Percentiles rank a stretch among this genome's conserved stretches.
phyloP scores from a whole-genome alignment of 331 rosid genomes.

The Telfairia occidentalis region DNA sequence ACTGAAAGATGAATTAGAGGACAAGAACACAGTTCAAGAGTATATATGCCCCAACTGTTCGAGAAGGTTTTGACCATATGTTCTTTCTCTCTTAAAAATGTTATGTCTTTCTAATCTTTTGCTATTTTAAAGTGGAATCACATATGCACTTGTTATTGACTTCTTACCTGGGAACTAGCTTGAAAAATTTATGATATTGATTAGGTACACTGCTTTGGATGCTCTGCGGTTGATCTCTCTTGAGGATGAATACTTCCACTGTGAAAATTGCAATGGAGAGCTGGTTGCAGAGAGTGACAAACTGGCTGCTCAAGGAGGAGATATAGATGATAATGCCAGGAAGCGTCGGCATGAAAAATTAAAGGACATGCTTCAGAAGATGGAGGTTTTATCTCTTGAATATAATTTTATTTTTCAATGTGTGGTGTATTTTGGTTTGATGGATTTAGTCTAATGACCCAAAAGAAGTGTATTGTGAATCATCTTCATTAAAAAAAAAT shows the following conservation, averaged over 20 bases:
- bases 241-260: constrained; percentile 84
- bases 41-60: constrained; percentile 84
- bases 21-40: constrained; percentile 90
- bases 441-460: background rate
- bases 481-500: too few relatives aligned
- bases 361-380: constrained; percentile 87
- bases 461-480: background rate
- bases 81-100: background rate
- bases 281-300: constrained; percentile 93
- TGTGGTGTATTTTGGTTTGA: background rate
- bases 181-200: constrained; percentile 10
- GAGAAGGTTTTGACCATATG: constrained; percentile 52
- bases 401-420: background rate
- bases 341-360: constrained; percentile 79
- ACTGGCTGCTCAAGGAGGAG: constrained; percentile 81
- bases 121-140: background rate
- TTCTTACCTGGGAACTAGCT: background rate
- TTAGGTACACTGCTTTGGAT: constrained; percentile 91
- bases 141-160: background rate
- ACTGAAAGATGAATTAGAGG: constrained; percentile 96
- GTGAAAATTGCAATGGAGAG: constrained; percentile 82
- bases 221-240: constrained; percentile 75
- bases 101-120: background rate
- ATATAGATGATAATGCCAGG: constrained; percentile 89
- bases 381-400: constrained; percentile 52